Base-by-base conservation (phyloP, 352 stramenopile species). In the Phytophthora constricta region DNA sequence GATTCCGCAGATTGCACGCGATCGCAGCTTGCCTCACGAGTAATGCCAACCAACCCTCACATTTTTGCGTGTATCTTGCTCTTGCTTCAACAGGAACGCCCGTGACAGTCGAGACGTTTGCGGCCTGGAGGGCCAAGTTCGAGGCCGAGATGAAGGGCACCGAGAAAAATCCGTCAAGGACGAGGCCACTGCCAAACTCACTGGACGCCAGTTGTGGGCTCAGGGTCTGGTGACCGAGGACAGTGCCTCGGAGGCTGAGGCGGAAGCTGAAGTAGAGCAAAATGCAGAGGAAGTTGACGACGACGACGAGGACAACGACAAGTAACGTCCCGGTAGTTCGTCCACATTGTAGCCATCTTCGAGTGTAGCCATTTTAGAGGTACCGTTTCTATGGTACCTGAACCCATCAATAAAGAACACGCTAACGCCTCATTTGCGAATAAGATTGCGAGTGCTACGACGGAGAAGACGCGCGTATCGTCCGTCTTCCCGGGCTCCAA, bases 51-150 rank as follows among this genome's bases (percentile, higher is more conserved):
- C n/a, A 5, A 42, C 34, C 14, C 4, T 19, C n/a, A 13, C 34
- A n/a, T n/a, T n/a, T n/a, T n/a, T 42, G n/a, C 34, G 34, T 42
- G 34, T 19, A 42, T 42, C 34, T 42, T 42, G 4, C 62, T 54
- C 47, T 37, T 70, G 53, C 28, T 25, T 49, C 20, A 50, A 54
- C 53, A 86, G 84, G 86, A 43, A 93, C 83, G 2, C 84, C 87
- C n/a, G 87, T 96, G 26, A 96, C 86, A 50, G 72, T 93, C 28
- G 84, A 91, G 62, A 76, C 75, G 20, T 96, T 96, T 56, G 77
- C 77, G 22, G 80, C 65, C 16, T 96, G 87, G 87, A 86, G 83
- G 57, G 72, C 62, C 17, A 85, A 82, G 42, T 96, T 96, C 50
- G 86, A 94, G 20, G 49, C 33, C 0, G 87, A 94, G 66, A 92